These are phyloP conservation scores for Pseudocohnilembus persalinus DNA, from an alignment of 169 alveolate species.

Conservation along the genomic window DNA sequence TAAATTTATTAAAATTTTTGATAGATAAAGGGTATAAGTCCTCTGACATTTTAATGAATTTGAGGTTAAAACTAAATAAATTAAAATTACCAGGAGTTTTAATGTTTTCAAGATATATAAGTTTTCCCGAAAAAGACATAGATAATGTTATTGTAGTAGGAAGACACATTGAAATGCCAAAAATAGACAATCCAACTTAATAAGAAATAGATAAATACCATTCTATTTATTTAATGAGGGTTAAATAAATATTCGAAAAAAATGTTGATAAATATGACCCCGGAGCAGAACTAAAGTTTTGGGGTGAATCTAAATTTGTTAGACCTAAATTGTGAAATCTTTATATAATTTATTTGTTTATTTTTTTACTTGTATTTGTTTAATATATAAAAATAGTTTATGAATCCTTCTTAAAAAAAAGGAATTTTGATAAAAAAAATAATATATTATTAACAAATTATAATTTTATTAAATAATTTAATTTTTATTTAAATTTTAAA, in stretches of 20 bases:
- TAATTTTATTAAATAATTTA: no score
- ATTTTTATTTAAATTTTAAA: no score
- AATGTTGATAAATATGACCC: not conserved
- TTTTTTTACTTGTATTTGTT: no score
- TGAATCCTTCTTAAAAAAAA: no score
- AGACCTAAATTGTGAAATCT: not conserved
- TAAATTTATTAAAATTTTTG: no score
- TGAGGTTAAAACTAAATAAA: conserved; percentile 35
- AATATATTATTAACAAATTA: no score
- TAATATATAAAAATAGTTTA: no score
- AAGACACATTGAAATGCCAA: not conserved
- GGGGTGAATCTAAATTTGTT: not conserved
- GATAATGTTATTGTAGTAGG: not conserved
- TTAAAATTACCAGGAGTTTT: conserved; percentile 27
- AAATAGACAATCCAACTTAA: not conserved
- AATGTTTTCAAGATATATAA: conserved; percentile 25
- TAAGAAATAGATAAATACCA: not conserved
- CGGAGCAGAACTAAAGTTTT: not conserved
- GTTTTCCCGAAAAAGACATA: not conserved
- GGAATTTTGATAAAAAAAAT: no score
- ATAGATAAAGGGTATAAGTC: not conserved
- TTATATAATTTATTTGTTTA: no score
- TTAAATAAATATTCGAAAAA: not conserved
- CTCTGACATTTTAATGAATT: conserved; percentile 1
- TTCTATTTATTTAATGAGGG: not conserved